These are phyloP conservation scores for Fusarium kyushuense DNA, from an alignment of 2,329 filamentous ascomycete species.

Conservation along the genomic window DNA sequence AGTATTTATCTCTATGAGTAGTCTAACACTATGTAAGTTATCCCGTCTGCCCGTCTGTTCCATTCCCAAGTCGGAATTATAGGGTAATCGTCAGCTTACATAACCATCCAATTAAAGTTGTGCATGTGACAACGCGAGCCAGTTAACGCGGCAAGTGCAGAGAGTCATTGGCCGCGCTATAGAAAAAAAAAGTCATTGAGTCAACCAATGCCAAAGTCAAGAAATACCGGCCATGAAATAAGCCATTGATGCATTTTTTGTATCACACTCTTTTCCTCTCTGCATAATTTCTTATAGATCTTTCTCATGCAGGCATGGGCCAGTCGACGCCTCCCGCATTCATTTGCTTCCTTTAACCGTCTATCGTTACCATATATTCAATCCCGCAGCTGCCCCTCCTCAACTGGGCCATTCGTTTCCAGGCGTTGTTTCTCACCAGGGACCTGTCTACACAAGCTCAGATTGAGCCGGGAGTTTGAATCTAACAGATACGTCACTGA, in stretches of 20 bases:
- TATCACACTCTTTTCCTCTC: background rate
- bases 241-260: constrained; percentile 8
- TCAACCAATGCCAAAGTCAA: background rate
- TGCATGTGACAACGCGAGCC: constrained; percentile 36
- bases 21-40: too few relatives aligned
- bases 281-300: background rate
- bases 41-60: too few relatives aligned
- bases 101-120: constrained; percentile 3
- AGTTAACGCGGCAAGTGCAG: constrained; percentile 28
- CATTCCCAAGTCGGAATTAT: too few relatives aligned
- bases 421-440: constrained; percentile 1
- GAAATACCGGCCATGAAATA: constrained; percentile 13
- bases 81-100: constrained; percentile 14
- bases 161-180: constrained; percentile 37
- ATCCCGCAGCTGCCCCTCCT: background rate
- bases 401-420: constrained; percentile 2
- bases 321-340: constrained; percentile 34
- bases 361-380: background rate
- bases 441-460: background rate
- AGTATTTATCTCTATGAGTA: background rate
- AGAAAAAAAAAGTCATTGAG: constrained; percentile 32
- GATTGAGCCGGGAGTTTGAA: too few relatives aligned
- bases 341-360: constrained; percentile 32
- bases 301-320: constrained; percentile 50
- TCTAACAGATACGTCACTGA: too few relatives aligned